Percentiles rank a stretch among this genome's conserved stretches.
phyloP scores from a whole-genome alignment of 2,329 filamentous ascomycete species.

The Fusarium burgessii region DNA sequence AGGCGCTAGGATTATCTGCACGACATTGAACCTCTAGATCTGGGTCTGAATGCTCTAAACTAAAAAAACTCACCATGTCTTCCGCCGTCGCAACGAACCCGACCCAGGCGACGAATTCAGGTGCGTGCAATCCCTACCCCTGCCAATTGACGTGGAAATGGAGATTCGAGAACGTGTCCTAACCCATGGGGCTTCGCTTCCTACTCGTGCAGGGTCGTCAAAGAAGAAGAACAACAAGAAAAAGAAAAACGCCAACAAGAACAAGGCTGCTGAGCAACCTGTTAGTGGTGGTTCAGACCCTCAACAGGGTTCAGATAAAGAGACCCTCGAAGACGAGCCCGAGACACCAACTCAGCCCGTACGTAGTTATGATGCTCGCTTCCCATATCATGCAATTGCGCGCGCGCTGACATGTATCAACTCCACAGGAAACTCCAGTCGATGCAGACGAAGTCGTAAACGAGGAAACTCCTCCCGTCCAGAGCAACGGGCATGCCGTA shows the following conservation, averaged over 20 bases:
- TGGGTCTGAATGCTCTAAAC: constrained; percentile 39
- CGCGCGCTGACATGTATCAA: constrained; percentile 42
- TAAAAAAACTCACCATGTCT: constrained; percentile 53
- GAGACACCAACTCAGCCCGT: constrained; percentile 54
- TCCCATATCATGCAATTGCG: constrained; percentile 24
- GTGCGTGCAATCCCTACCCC: constrained; percentile 49
- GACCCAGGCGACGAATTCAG: constrained; percentile 52
- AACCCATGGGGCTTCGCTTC: constrained; percentile 43
- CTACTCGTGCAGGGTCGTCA: constrained; percentile 51
- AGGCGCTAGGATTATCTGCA: constrained; percentile 28
- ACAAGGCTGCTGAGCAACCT: constrained; percentile 55
- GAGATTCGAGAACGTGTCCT: constrained; percentile 49
- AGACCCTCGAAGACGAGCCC: constrained; percentile 59
- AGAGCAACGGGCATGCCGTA: constrained; percentile 57
- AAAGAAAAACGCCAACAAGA: constrained; percentile 67
- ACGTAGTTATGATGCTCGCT: constrained; percentile 36
- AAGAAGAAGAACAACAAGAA: constrained; percentile 72
- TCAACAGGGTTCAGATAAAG: constrained; percentile 54
- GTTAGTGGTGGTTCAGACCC: constrained; percentile 51
- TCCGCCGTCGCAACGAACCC: constrained; percentile 53
- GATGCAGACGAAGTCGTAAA: constrained; percentile 38
- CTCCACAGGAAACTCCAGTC: constrained; percentile 47
- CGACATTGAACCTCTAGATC: constrained; percentile 27
- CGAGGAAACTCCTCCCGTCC: constrained; percentile 37
- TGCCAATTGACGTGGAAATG: constrained; percentile 40